These are phyloP conservation scores for Paradendryphiella salina DNA, from an alignment of 2,329 filamentous ascomycete genomes.

Conservation along the genomic window DNA sequence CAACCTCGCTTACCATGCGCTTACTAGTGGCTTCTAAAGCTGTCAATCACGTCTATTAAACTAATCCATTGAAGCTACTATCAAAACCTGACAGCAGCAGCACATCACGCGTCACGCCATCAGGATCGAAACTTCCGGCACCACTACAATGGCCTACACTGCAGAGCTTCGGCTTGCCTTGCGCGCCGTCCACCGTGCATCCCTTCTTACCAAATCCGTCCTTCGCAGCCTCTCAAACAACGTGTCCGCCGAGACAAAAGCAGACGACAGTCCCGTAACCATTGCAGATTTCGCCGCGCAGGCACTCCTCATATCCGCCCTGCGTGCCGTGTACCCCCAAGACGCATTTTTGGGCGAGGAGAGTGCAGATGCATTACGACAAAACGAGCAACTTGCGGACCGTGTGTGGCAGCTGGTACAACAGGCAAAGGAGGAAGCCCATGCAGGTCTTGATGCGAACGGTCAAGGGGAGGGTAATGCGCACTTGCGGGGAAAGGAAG, in stretches of 20 bases:
- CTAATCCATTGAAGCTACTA: conserved; percentile 13
- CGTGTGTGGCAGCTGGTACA: conserved; percentile 61
- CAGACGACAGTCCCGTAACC: conserved; percentile 63
- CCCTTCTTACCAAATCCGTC: conserved; percentile 61
- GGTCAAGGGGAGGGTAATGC: conserved; percentile 25
- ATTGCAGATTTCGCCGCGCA: conserved; percentile 67
- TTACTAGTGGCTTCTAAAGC: conserved; percentile 11
- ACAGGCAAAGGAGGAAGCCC: conserved; percentile 35
- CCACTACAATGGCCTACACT: conserved; percentile 22
- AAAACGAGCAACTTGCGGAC: conserved; percentile 53
- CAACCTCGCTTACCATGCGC: conserved; percentile 22
- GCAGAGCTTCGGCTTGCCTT: conserved; percentile 40
- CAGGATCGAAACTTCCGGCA: neutral
- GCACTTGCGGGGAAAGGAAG: conserved; percentile 10
- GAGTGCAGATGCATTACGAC: conserved; percentile 57
- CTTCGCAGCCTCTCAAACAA: conserved; percentile 54
- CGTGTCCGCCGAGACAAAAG: conserved; percentile 57
- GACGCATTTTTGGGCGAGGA: conserved; percentile 67
- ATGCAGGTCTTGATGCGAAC: conserved; percentile 31
- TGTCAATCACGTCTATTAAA: conserved; percentile 17
- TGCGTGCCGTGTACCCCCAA: conserved; percentile 58
- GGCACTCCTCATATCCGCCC: conserved; percentile 61
- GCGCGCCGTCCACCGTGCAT: conserved; percentile 58
- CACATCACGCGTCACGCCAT: conserved; percentile 9
- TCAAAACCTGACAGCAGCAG: conserved; percentile 9